Evolutionary conservation across 495 filamentous ascomycete species (phyloP), one percentile per base, ranked within the genome.

Genomic region (Talaromyces ruber): DNA sequence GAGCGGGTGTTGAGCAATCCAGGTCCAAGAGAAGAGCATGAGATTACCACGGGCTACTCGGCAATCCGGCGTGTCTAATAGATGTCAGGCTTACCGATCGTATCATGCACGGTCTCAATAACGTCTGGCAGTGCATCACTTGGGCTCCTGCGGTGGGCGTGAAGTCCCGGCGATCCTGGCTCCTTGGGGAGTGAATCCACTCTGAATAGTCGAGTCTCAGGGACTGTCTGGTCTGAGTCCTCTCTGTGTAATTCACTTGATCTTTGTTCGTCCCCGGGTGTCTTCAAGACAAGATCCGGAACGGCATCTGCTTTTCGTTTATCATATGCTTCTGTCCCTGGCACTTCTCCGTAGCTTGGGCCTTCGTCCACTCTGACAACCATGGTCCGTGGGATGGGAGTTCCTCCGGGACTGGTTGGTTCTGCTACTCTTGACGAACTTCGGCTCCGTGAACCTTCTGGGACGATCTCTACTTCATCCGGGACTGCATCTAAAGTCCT

Each of bases 301-400:
- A 86, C 82, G 26, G 93, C 93, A 78, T 98, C 93, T 21, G 84
- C 86, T 66, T 85, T 86, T 59, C 91, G 85, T 71, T 86, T 76
- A 58, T 86, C 77, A 70, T 91, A 88, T 53, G 90, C 92, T 54
- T 81, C 74, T 3, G 93, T 96, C 16, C 93, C 92, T 22, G 92
- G 92, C 22, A 96, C 82, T 65, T 97, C 93, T 21, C 93, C 93
- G 73, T 95, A 82, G 65, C 88, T 89, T 73, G 86, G 84, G 29
- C 75, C 70, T 11, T 80, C 77, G 62, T 89, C 86, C 53, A 96
- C 82, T 75, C 88, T 91, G 73, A 95, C 91, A 26, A 96, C 89
- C 54, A 93, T 78, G 14, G 88, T 95, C 61, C 76, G 83, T n/a
- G 92, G 92, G 65, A 96, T 86, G 30, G 89, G 85, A 14, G 79